A percentile compares a stretch with the other conserved stretches of the same genome.
These are phyloP conservation scores for Arthrinium puccinioides DNA, from an alignment of 2,329 filamentous ascomycete species.

Conservation along the genomic window DNA sequence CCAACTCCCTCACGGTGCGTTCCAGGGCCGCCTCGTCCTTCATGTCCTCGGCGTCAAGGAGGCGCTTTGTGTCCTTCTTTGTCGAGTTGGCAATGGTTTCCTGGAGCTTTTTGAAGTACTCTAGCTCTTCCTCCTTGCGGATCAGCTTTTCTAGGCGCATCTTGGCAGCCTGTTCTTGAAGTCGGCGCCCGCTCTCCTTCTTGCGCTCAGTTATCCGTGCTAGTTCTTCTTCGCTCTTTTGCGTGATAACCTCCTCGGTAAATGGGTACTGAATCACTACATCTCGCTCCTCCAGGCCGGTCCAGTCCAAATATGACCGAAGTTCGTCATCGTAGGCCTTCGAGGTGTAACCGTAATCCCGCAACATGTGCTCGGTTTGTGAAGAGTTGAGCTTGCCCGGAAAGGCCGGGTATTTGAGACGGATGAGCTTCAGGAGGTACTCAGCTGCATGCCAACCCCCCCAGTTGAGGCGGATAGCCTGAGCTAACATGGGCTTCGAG, in stretches of 20 bases:
- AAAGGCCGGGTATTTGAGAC: conserved; percentile 86
- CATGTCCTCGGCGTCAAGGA: conserved; percentile 85
- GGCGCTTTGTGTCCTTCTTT: conserved; percentile 83
- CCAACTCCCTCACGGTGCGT: conserved; percentile 77
- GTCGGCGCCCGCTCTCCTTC: conserved; percentile 82
- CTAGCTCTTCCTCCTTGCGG: conserved; percentile 89
- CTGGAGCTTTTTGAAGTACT: conserved; percentile 86
- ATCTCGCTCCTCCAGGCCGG: conserved; percentile 81
- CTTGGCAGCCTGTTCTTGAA: conserved; percentile 95
- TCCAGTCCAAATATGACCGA: conserved; percentile 76
- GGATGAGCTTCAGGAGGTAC: conserved; percentile 83
- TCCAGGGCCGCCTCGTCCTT: conserved; percentile 87
- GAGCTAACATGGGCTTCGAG: conserved; percentile 73
- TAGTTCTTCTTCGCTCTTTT: conserved; percentile 93
- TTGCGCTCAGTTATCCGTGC: conserved; percentile 86
- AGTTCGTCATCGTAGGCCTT: conserved; percentile 77
- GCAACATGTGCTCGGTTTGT: conserved; percentile 81
- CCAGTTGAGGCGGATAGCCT: conserved; percentile 90
- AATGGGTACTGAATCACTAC: conserved; percentile 88
- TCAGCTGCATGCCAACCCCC: conserved; percentile 85
- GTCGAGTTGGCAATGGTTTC: conserved; percentile 63
- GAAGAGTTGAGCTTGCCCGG: conserved; percentile 77
- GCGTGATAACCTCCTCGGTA: conserved; percentile 80
- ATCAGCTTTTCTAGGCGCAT: conserved; percentile 94
- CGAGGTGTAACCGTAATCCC: conserved; percentile 85